Conservation (phyloP, 306 rosid genomes). For the Inga leiocalycina region DNA sequence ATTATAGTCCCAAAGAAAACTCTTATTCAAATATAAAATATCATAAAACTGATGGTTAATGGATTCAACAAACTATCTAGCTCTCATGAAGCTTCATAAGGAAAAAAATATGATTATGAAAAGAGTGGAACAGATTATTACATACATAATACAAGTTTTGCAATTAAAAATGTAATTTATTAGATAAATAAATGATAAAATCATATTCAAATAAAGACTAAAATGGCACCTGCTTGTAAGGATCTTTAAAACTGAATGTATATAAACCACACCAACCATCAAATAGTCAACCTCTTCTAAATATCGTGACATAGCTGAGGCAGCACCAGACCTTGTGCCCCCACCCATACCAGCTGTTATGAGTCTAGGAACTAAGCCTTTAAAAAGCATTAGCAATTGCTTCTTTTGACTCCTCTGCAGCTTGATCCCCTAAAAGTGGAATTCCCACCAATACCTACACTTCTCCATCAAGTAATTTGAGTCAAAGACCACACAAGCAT, state of each 20-base stretch:
- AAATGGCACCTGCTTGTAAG: too few species aligned
- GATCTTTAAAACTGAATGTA: too few species aligned
- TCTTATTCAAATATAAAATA: background rate
- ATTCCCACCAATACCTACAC: slow-evolving; percentile 91
- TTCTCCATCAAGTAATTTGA: too few species aligned
- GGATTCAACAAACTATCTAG: background rate
- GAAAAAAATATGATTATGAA: too few species aligned
- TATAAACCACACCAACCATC: too few species aligned
- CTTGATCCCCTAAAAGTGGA: slow-evolving; percentile 97
- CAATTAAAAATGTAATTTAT: too few species aligned
- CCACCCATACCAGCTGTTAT: slow-evolving; percentile 99
- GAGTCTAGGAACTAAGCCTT: slow-evolving; percentile 93
- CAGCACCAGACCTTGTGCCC: slow-evolving; percentile 98
- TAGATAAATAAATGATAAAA: too few species aligned
- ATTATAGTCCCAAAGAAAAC: background rate
- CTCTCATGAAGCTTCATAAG: background rate
- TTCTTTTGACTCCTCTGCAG: slow-evolving; percentile 96
- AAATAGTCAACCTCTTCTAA: too few species aligned
- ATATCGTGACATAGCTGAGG: slow-evolving; percentile 16
- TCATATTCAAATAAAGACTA: too few species aligned
- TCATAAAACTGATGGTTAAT: background rate
- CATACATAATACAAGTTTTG: too few species aligned
- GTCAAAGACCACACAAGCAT: slow-evolving; percentile 25
- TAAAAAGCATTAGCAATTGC: slow-evolving; percentile 72
- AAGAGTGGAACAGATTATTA: too few species aligned